Conservation (phyloP, 2,329 filamentous ascomycete genomes). For the Sarocladium brachiariae region DNA sequence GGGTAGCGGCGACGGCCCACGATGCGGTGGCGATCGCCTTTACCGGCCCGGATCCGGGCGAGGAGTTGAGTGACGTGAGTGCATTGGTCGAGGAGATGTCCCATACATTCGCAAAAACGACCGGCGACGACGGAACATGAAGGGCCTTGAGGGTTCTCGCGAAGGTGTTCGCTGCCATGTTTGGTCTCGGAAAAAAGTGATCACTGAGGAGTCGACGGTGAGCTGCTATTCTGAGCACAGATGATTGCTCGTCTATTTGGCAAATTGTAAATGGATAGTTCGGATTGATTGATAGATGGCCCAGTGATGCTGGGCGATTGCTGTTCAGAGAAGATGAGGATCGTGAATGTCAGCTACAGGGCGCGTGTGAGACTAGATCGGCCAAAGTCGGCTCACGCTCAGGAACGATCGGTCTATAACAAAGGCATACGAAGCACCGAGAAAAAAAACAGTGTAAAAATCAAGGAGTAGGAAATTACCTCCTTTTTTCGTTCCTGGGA, state of each 20-base stretch:
- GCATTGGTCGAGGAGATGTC: conserved; percentile 41
- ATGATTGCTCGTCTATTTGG: background rate
- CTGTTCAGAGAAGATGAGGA: too few relatives aligned
- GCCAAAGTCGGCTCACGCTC: background rate
- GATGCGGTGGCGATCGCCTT: conserved; percentile 43
- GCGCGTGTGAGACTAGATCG: background rate
- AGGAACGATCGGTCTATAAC: too few relatives aligned
- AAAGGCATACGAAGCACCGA: too few relatives aligned
- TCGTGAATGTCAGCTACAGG: conserved; percentile 7
- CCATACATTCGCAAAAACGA: conserved; percentile 50
- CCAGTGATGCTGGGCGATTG: too few relatives aligned
- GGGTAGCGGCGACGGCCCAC: conserved; percentile 40
- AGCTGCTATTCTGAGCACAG: background rate
- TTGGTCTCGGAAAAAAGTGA: too few relatives aligned
- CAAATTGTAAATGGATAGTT: background rate
- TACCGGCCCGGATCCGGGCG: conserved; percentile 23
- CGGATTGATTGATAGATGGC: too few relatives aligned
- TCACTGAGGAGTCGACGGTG: too few relatives aligned
- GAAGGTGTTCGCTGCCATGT: conserved; percentile 20
- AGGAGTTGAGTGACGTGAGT: conserved; percentile 35
- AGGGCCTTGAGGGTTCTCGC: conserved; percentile 34
- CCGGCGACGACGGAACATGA: conserved; percentile 42
- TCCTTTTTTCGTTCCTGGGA: too few relatives aligned
- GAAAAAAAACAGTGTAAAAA: too few relatives aligned
- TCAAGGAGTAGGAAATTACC: too few relatives aligned